A percentile compares a stretch with the other conserved stretches of the same genome.
Evolutionary conservation across 192 early-diverging fungal species (phyloP).

Genomic region (Rhizoclosmatium sp.): DNA sequence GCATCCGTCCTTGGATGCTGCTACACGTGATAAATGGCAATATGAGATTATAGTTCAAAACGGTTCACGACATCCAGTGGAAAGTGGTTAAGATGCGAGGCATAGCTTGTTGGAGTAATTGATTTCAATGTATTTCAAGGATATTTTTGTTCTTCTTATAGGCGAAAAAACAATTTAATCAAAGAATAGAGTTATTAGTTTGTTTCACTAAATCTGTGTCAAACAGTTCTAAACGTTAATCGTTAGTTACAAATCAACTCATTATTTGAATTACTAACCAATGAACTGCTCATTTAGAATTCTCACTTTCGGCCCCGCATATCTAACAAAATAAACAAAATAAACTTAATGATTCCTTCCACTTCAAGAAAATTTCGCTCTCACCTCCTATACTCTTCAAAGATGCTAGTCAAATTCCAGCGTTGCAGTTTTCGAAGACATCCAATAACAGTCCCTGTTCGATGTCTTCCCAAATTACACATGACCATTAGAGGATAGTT

Average conservation of each 20-base stretch:
- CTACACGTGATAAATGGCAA: too few species aligned
- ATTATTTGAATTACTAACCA: slow-evolving; percentile 48
- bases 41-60: too few species aligned
- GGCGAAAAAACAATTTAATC: neutral
- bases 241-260: slow-evolving; percentile 17
- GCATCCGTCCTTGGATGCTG: too few species aligned
- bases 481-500: slow-evolving; percentile 97
- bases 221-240: slow-evolving; percentile 75
- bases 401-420: slow-evolving; percentile 98
- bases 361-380: neutral
- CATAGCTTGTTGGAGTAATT: too few species aligned
- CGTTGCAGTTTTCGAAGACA: slow-evolving; percentile 96
- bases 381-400: slow-evolving; percentile 90
- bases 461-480: slow-evolving; percentile 97
- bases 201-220: slow-evolving; percentile 90
- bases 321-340: slow-evolving; percentile 52
- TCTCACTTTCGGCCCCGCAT: slow-evolving; percentile 95
- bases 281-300: slow-evolving; percentile 97
- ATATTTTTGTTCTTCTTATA: too few species aligned
- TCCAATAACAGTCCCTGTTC: slow-evolving; percentile 96
- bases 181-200: neutral
- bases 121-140: too few species aligned
- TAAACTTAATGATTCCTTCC: neutral
- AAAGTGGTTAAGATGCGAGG: too few species aligned
- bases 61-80: too few species aligned